A percentile compares a stretch with the other conserved stretches of the same genome.
Evolutionary conservation across 2,329 filamentous ascomycete species (phyloP).

Genomic region (Cladophialophora exuberans): DNA sequence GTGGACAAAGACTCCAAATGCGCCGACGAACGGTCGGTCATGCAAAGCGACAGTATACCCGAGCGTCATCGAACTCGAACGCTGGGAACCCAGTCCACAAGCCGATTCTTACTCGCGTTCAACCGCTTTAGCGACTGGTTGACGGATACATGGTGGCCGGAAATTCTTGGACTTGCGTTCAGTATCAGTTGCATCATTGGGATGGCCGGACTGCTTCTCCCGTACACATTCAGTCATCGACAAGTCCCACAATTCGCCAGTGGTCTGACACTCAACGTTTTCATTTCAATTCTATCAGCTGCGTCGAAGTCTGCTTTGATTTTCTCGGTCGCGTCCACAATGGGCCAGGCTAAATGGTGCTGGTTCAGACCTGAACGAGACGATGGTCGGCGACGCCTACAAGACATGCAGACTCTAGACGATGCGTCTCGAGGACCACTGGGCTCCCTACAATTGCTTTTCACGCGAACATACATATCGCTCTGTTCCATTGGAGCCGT

Average conservation of each 20-base stretch:
- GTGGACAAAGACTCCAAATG: too few species aligned
- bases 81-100: too few species aligned
- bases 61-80: too few species aligned
- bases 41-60: too few species aligned
- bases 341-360: background rate
- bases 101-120: too few species aligned
- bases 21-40: too few species aligned
- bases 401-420: background rate
- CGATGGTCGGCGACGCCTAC: background rate
- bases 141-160: background rate
- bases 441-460: background rate
- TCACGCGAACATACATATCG: background rate
- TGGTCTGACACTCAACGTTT: too few species aligned
- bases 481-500: background rate
- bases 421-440: background rate
- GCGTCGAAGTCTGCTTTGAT: background rate
- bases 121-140: too few species aligned
- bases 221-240: background rate
- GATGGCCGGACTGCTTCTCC: background rate
- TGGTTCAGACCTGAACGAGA: background rate
- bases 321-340: background rate
- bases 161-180: background rate
- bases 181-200: background rate
- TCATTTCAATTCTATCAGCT: too few species aligned
- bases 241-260: too few species aligned